Conservation (phyloP, 139 green algal species). For the Gonium pectorale region DNA sequence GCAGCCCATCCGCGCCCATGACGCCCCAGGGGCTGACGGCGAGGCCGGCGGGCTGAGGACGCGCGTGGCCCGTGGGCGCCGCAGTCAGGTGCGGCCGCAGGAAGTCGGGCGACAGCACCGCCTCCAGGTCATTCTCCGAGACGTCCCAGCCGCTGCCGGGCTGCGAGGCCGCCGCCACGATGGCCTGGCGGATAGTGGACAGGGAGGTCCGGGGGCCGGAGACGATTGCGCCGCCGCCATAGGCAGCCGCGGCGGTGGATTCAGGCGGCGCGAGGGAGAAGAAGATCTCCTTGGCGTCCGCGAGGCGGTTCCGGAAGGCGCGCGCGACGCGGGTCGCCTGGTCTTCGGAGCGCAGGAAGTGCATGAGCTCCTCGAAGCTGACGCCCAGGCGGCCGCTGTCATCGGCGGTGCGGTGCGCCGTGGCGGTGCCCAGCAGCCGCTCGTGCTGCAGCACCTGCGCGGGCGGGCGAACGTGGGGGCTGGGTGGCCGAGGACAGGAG, state of each 20-base stretch:
- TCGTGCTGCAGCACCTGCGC: constrained; percentile 25
- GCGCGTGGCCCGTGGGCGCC: neutral
- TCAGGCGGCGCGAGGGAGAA: neutral
- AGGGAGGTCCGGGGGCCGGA: constrained; percentile 24
- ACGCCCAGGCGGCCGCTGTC: constrained; percentile 24
- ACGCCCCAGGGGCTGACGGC: neutral
- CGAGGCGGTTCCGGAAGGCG: constrained; percentile 24
- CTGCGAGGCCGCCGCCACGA: constrained; percentile 27
- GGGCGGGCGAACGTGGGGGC: neutral
- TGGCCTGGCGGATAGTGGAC: constrained; percentile 5
- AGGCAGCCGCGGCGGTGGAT: neutral
- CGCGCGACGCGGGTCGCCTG: constrained; percentile 13
- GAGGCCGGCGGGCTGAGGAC: neutral
- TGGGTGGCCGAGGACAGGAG: neutral
- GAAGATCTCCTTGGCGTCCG: constrained; percentile 36
- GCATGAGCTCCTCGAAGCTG: constrained; percentile 41
- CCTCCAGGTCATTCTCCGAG: constrained; percentile 15
- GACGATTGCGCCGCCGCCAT: neutral
- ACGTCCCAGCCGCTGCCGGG: constrained; percentile 45
- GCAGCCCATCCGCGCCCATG: constrained; percentile 6
- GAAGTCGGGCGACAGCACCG: constrained; percentile 7
- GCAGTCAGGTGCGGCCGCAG: neutral
- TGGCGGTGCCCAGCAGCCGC: constrained; percentile 41
- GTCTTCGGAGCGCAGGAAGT: constrained; percentile 36
- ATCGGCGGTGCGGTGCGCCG: constrained; percentile 17